These are phyloP conservation scores for Diddensiella transvaalensis DNA, from an alignment of 805 yeast genomes.

Conservation along the genomic window DNA sequence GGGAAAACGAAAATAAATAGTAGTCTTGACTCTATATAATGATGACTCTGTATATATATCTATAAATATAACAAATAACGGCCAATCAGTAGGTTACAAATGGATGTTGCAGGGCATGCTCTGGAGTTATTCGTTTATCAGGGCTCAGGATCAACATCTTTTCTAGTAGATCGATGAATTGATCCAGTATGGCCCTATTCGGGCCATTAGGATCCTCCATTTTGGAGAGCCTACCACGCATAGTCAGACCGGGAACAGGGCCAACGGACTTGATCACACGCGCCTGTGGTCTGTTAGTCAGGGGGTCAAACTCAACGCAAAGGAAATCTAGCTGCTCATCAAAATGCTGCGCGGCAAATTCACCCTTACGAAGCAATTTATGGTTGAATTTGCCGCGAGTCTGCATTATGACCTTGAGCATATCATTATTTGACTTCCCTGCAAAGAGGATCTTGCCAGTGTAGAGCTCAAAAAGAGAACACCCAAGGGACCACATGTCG, in stretches of 20 bases:
- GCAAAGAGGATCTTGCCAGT: slow-evolving; percentile 88
- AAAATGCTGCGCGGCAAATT: slow-evolving; percentile 27
- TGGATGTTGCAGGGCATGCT: slow-evolving; percentile 58
- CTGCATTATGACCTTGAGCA: slow-evolving; percentile 34
- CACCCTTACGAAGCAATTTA: slow-evolving; percentile 29
- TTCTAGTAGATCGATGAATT: slow-evolving; percentile 31
- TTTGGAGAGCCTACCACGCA: slow-evolving; percentile 13
- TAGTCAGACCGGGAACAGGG: slow-evolving; percentile 12
- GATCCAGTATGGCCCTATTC: slow-evolving; percentile 13
- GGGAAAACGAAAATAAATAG: no score
- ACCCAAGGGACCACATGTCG: slow-evolving; percentile 95
- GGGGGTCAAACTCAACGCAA: slow-evolving; percentile 22
- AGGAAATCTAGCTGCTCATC: slow-evolving; percentile 28
- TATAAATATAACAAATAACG: background rate
- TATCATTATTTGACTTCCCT: slow-evolving; percentile 82
- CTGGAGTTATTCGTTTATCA: slow-evolving; percentile 62
- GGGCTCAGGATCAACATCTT: slow-evolving; percentile 46
- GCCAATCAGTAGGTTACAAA: slow-evolving; percentile 35
- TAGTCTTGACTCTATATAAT: no score
- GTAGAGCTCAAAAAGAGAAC: slow-evolving; percentile 89
- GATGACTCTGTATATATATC: background rate
- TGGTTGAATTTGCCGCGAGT: slow-evolving; percentile 31
- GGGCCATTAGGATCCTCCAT: slow-evolving; percentile 13
- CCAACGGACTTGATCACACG: slow-evolving; percentile 18
- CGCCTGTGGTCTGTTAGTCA: slow-evolving; percentile 23